Evolutionary conservation across 495 filamentous ascomycete genomes (phyloP).

Genomic region (Immersiella caudata): DNA sequence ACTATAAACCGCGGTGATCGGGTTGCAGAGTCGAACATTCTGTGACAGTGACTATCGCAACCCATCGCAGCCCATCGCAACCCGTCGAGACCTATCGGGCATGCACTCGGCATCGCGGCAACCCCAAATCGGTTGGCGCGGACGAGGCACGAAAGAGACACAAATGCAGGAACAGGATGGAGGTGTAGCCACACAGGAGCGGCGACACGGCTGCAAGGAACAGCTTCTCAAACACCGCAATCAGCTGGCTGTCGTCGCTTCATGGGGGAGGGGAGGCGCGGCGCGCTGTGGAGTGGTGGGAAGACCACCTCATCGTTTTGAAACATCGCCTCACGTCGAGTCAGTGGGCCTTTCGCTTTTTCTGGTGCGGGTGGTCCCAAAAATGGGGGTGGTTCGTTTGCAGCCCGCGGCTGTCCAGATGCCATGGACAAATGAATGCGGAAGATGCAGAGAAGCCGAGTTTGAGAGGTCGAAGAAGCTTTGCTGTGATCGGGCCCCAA

Average conservation of each 20-base stretch:
- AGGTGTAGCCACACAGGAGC: constrained; percentile 22
- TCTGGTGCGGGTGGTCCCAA: background rate
- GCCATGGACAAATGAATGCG: constrained; percentile 1
- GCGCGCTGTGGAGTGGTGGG: constrained; percentile 3
- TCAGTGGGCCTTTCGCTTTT: background rate
- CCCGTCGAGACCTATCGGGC: background rate
- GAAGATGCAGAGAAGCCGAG: constrained; percentile 11
- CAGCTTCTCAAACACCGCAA: constrained; percentile 28
- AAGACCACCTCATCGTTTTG: constrained; percentile 16
- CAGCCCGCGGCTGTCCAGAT: constrained; percentile 1
- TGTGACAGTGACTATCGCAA: background rate
- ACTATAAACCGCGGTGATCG: constrained; percentile 1
- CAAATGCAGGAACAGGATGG: background rate
- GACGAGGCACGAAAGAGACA: constrained; percentile 1
- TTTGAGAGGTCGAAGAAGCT: constrained; percentile 5
- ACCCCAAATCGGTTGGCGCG: constrained; percentile 24
- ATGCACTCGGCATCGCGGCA: background rate
- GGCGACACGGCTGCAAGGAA: constrained; percentile 23
- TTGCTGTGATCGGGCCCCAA: background rate
- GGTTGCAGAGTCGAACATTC: constrained; percentile 14
- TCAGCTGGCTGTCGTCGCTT: constrained; percentile 10
- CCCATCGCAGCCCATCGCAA: background rate
- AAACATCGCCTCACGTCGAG: constrained; percentile 20
- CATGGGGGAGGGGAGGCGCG: constrained; percentile 8
- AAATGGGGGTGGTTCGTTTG: background rate